Base-by-base conservation (phyloP, 1,139 yeast species). In the Lodderomyces theae region DNA sequence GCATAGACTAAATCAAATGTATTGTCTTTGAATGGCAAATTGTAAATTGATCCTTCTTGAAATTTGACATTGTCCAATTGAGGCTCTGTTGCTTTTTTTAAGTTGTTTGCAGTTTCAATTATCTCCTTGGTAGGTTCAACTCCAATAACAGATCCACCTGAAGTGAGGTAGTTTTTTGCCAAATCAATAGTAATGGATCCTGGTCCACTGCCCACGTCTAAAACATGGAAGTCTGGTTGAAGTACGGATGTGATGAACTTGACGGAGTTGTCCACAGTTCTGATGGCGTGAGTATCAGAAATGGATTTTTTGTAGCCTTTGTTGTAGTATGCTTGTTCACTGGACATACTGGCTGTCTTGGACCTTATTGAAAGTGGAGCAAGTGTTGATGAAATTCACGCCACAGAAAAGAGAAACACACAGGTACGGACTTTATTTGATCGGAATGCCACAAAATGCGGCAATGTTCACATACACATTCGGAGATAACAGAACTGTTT, bases 131-230 rank as follows among this genome's bases (percentile, higher is more conserved):
- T 56, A 11, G 67, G 61, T 23, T 69, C 74, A 19, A 69, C 46
- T 1, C 70, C 74, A 34, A 61, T 48, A 2, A 67, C 60, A 16
- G 38, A 25, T 11, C 37, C 37, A 21, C 68, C 68, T 13, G 44
- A 21, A 2, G 57, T 51, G 6, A 63, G 49, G 41, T 63, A 59
- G 19, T 39, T 41, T 31, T 50, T 46, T 13, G 66, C 70, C 29
- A 65, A 46, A 41, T 64, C 72, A 13, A 56, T 43, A n/a, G 69
- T 63, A 37, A 68, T 68, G 13, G 72, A 55, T 1, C 71, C 74
- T 2, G 73, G 73, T 0, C 74, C 74, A 44, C 66, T 61, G 1
- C 75, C 75, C 10, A 68, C 66, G 44, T 69, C 74, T 16, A 68
- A 56, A 12, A 67, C 52, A 25, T 50, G 46, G 37, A 51, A 50